Base-by-base conservation (phyloP, 2,329 filamentous ascomycete genomes). In the Cadophora malorum region DNA sequence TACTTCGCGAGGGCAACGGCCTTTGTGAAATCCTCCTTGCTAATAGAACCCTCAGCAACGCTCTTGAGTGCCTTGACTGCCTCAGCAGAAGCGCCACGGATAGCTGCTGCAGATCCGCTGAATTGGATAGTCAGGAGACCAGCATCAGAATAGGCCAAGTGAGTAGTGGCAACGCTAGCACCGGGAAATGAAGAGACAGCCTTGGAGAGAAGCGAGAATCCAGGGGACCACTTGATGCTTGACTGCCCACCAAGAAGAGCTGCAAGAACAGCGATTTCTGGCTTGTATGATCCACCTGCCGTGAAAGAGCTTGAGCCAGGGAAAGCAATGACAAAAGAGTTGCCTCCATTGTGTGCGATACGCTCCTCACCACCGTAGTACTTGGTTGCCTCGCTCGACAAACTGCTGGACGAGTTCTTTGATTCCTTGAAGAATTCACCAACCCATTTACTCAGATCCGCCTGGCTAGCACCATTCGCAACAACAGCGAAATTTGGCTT, bases 351-450 rank as follows among this genome's bases (percentile, higher is more conserved):
- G 80, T 93, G 91, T 72, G 91, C 85, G 74, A 92, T 91, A 75
- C 96, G 93, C 84, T 97, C 93, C 86, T 99, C 94, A 78, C 96
- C 96, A 80, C 96, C 96, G 78, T 89, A 92, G 89, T 98, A 99
- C 82, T 94, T 96, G 79, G 89, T 87, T 72, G 91, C 84, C 73
- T 88, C 81, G 70, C 84, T 83, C 79, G 88, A 86, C 71, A 76
- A 84, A 82, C 77, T 83, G 81, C 81, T 80, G 70, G 86, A 79
- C 71, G 84, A 80, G 74, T 84, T 79, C 67, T 90, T 86, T 61
- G 91, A 84, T 69, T 86, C 85, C 79, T 89, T 88, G 86, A 99
- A 98, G 87, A 97, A 97, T 79, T 97, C 89, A 78, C 90, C 88
- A 71, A 96, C 90, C 94, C 95, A 98, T 84, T 96, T 96, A 77